Conservation (phyloP, 192 early-diverging fungal species). For the Coemansia sp. region DNA sequence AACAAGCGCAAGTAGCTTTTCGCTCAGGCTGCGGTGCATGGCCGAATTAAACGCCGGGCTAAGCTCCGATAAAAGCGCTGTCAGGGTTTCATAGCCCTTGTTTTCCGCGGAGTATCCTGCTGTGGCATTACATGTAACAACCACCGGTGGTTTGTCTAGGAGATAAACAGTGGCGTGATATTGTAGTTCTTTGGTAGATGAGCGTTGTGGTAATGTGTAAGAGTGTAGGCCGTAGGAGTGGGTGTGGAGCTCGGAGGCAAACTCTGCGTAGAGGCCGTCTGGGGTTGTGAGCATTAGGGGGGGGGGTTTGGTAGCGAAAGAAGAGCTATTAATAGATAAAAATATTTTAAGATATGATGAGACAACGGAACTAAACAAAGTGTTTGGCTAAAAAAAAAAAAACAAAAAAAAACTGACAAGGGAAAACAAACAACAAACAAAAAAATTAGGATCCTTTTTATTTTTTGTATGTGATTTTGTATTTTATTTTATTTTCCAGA, state of each 20-base stretch:
- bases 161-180: background rate
- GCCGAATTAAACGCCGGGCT: slow-evolving; percentile 28
- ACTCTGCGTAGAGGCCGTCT: slow-evolving; percentile 22
- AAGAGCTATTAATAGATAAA: too few species aligned
- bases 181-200: background rate
- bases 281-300: background rate
- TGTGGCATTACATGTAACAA: slow-evolving; percentile 10
- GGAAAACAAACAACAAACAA: too few species aligned
- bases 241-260: slow-evolving; percentile 16
- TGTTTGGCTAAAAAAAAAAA: too few species aligned
- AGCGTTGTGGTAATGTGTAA: background rate
- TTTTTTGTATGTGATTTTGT: too few species aligned
- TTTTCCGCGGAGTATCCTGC: slow-evolving; percentile 14
- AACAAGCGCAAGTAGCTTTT: slow-evolving; percentile 16
- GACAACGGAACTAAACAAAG: too few species aligned
- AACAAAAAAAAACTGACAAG: too few species aligned
- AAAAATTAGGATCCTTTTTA: too few species aligned
- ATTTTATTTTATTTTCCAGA: too few species aligned
- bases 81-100: slow-evolving; percentile 22
- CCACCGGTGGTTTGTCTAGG: background rate
- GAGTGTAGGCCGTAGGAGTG: slow-evolving; percentile 30
- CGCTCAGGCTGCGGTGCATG: slow-evolving; percentile 25
- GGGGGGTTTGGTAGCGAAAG: too few species aligned
- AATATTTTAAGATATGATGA: too few species aligned
- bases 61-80: slow-evolving; percentile 21